Evolutionary conservation across 2,329 filamentous ascomycete species (phyloP).

Genomic region (Aspergillus sp.): DNA sequence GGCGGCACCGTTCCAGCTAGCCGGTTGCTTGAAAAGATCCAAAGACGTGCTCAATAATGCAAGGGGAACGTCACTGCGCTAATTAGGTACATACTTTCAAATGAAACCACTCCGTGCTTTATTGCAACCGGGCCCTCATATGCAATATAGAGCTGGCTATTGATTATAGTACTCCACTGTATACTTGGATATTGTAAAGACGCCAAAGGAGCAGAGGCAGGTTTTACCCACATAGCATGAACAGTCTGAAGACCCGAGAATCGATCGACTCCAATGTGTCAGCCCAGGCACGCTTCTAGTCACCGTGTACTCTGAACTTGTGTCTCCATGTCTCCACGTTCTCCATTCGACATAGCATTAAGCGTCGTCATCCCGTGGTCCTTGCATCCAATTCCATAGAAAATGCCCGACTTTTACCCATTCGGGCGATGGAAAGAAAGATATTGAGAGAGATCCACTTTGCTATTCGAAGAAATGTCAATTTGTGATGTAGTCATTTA

Average conservation of each 20-base stretch:
- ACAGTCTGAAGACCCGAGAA: not conserved
- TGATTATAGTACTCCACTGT: not conserved
- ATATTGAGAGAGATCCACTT: not conserved
- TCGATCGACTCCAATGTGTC: not conserved
- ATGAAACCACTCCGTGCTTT: not conserved
- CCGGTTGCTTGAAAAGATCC: not conserved
- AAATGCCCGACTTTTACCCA: not conserved
- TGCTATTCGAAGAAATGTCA: not conserved
- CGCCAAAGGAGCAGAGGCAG: not conserved
- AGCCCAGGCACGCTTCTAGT: not conserved
- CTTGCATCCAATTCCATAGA: not conserved
- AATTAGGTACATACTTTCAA: not conserved
- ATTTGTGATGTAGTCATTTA: not conserved
- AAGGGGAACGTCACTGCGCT: not conserved
- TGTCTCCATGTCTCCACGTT: not conserved
- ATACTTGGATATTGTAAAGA: not conserved
- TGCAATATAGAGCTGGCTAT: not conserved
- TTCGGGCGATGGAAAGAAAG: not conserved
- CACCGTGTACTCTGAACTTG: not conserved
- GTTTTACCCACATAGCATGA: not conserved
- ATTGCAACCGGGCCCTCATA: not conserved
- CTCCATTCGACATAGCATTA: not conserved
- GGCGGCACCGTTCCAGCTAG: not conserved
- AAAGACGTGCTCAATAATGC: not conserved
- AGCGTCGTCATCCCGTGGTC: not conserved